A percentile compares a stretch with the other conserved stretches of the same genome.
Evolutionary conservation across 2,329 filamentous ascomycete genomes (phyloP).

Genomic region (Hypoxylon sp.): DNA sequence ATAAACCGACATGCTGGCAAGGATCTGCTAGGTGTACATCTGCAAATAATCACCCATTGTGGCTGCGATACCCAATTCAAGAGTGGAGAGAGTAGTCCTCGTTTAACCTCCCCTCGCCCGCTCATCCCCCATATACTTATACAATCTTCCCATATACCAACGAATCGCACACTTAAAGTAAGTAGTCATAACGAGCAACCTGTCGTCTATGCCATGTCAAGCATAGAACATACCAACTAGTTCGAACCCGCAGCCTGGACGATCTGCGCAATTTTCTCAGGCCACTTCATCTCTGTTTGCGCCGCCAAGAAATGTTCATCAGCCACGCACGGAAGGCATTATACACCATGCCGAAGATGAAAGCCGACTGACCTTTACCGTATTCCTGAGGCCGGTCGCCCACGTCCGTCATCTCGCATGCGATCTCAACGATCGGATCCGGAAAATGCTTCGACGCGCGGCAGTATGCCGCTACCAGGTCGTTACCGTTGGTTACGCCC

Average conservation of each 20-base stretch:
- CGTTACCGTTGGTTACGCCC: conserved; percentile 71
- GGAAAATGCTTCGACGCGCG: conserved; percentile 62
- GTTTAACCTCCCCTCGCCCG: neutral
- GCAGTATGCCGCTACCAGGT: conserved; percentile 68
- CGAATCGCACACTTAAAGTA: neutral
- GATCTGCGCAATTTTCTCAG: neutral
- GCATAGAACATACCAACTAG: neutral
- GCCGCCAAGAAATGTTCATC: conserved; percentile 21
- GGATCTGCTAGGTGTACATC: neutral
- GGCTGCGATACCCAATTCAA: neutral
- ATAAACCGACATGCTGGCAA: neutral
- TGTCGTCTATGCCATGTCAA: neutral
- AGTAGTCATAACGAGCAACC: neutral
- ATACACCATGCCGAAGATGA: conserved; percentile 57
- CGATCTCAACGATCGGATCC: conserved; percentile 61
- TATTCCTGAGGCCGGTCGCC: conserved; percentile 65
- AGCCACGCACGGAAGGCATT: conserved; percentile 55
- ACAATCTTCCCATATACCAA: neutral
- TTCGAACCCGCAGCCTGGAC: neutral
- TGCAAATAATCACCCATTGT: neutral
- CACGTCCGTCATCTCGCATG: conserved; percentile 62
- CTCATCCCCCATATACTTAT: neutral
- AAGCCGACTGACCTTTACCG: conserved; percentile 54
- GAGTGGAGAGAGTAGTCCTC: neutral
- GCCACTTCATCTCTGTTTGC: conserved; percentile 14